Evolutionary conservation across 768 basidiomycete species (phyloP), one percentile per base, ranked within the genome.

Genomic region (Candolleomyces eurysporus): DNA sequence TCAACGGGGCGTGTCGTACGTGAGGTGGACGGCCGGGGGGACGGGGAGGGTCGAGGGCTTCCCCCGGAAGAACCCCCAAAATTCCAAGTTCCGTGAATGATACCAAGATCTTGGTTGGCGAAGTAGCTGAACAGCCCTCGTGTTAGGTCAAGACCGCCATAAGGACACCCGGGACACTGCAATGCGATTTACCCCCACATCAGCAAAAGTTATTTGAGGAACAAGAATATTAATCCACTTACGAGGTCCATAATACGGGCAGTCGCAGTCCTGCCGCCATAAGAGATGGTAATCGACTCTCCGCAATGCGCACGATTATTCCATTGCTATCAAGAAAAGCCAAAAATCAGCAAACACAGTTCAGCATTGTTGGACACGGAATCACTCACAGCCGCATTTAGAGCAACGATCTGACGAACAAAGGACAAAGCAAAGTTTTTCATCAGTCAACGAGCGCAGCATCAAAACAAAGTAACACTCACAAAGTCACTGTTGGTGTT

Each of bases 181-280:
- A 59, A 46, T 14, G 43, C 60, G 48, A 21, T 31, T 26, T 26
- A 26, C 4, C 26, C 26, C 26, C 26, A 26, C 26, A 36, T 36
- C 11, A 36, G 36, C 8, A 36, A 8, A 36, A 11, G 5, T 11
- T 36, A 36, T 36, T 11, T 36, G 6, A 6, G 6, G 36, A 36
- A 36, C 11, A 32, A 9, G 16, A 46, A 54, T 3, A 56, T 22
- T 31, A 13, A 39, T 17, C 1, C 36, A 42, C 79, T 59, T 36
- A 87, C 89, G 75, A 81, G 73, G 63, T 94, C 92, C 65, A 75
- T 76, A 63, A 93, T 83, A 6, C 76, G 78, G 7, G 91, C 91
- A 43, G 67, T 67, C 0, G 82, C 71, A 4, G 82, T 76, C 71
- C 84, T 84, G 51, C 90, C 91, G 45, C 78, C 76, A 69, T 75